Evolutionary conservation across 768 basidiomycete species (phyloP).

Genomic region (Lepiota venenata): DNA sequence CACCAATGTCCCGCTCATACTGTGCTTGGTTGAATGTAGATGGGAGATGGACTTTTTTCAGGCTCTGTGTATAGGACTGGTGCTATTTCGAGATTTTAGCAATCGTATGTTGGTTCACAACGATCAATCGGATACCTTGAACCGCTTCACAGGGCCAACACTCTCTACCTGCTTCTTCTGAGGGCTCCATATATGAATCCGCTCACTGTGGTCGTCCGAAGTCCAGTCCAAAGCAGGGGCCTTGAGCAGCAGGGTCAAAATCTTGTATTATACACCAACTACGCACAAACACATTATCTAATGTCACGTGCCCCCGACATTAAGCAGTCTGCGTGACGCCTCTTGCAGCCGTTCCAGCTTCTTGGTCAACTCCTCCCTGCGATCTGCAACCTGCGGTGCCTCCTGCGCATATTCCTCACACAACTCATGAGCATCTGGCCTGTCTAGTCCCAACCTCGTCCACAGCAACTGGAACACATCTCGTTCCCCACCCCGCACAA

Average conservation of each 20-base stretch:
- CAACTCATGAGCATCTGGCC: constrained; percentile 38
- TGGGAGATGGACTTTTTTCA: constrained; percentile 72
- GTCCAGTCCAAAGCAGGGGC: no score
- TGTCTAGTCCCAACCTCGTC: constrained; percentile 48
- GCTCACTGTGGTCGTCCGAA: background rate
- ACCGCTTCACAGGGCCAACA: constrained; percentile 33
- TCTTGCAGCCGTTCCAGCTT: constrained; percentile 43
- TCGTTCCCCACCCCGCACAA: constrained; percentile 48
- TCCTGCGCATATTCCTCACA: constrained; percentile 55
- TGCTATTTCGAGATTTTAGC: constrained; percentile 39
- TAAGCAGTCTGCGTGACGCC: background rate
- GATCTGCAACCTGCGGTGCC: constrained; percentile 35
- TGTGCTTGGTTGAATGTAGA: constrained; percentile 54
- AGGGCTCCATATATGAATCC: background rate
- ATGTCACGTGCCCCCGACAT: background rate
- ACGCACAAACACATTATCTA: background rate
- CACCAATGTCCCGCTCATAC: constrained; percentile 61
- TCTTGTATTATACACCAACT: background rate
- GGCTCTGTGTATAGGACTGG: constrained; percentile 64
- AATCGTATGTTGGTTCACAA: background rate
- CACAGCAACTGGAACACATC: constrained; percentile 44
- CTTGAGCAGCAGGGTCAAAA: constrained; percentile 1
- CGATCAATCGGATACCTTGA: constrained; percentile 36
- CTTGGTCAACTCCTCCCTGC: constrained; percentile 45
- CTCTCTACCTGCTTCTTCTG: background rate